phyloP scores from a whole-genome alignment of 352 stramenopile species.

The Globisporangium nodosum region DNA sequence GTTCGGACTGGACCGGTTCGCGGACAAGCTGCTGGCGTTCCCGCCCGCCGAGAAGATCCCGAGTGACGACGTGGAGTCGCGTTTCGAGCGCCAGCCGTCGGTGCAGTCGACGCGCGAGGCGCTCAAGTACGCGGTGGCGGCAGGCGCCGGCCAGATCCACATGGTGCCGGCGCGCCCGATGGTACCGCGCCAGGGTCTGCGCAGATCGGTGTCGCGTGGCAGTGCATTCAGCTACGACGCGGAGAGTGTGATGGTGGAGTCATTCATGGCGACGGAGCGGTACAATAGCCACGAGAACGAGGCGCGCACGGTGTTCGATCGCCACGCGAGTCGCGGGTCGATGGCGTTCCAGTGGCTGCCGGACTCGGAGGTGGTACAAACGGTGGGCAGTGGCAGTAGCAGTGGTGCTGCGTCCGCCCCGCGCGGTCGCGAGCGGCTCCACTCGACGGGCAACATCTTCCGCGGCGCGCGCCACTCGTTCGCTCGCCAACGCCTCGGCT shows the following conservation, averaged over 20 bases:
- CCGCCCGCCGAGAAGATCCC: conserved; percentile 72
- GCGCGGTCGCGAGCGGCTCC: conserved; percentile 14
- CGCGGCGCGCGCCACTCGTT: conserved; percentile 50
- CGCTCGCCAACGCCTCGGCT: conserved; percentile 51
- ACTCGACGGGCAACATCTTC: conserved; percentile 65
- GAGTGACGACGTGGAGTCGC: conserved; percentile 30
- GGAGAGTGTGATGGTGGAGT: conserved; percentile 87
- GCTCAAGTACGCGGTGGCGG: conserved; percentile 17
- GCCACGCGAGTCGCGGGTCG: conserved; percentile 79
- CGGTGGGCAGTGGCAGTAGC: conserved; percentile 3
- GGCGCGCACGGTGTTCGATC: conserved; percentile 61
- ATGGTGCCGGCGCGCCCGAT: conserved; percentile 23
- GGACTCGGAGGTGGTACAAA: conserved; percentile 16
- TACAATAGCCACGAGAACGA: conserved; percentile 39
- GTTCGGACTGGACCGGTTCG: conserved; percentile 51
- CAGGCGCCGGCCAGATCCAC: not conserved
- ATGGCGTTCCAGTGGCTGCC: conserved; percentile 66
- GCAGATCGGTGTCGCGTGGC: conserved; percentile 43
- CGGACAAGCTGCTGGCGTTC: conserved; percentile 70
- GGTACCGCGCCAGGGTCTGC: conserved; percentile 17
- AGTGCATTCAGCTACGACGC: conserved; percentile 87
- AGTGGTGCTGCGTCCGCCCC: conserved; percentile 1
- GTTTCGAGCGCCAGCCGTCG: not conserved
- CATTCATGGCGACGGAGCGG: conserved; percentile 78
- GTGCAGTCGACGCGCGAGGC: conserved; percentile 7